Percentiles rank a stretch among this genome's conserved stretches.
Conservation (phyloP, 495 filamentous ascomycete species). For the Arthonia radiata region DNA sequence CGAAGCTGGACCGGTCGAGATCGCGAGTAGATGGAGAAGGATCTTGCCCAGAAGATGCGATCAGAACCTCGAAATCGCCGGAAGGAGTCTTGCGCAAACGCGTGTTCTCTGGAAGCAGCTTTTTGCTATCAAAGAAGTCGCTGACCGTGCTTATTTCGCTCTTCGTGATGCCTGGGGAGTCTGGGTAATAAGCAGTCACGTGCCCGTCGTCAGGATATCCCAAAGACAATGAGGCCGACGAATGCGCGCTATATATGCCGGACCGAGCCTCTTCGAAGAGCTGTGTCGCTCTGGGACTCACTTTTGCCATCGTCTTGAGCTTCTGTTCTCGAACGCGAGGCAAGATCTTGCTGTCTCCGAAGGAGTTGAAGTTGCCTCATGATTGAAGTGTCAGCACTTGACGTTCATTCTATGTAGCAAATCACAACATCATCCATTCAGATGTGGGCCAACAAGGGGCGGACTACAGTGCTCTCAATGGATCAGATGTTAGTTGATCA, state of each 20-base stretch:
- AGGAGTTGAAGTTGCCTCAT: constrained; percentile 96
- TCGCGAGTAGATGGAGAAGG: constrained; percentile 39
- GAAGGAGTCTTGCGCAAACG: constrained; percentile 49
- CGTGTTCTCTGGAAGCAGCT: constrained; percentile 64
- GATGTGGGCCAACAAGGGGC: too few relatives aligned
- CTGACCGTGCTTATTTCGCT: constrained; percentile 52
- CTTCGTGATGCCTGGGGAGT: constrained; percentile 64
- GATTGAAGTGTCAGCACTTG: too few relatives aligned
- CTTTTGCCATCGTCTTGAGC: constrained; percentile 45
- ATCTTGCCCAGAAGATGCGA: constrained; percentile 43
- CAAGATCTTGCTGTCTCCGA: constrained; percentile 87
- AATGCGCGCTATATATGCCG: constrained; percentile 46
- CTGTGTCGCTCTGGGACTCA: constrained; percentile 19
- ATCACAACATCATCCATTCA: too few relatives aligned
- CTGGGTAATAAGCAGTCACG: constrained; percentile 79
- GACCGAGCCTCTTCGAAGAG: constrained; percentile 44
- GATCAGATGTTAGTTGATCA: too few relatives aligned
- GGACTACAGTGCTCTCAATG: too few relatives aligned
- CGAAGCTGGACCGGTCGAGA: constrained; percentile 39
- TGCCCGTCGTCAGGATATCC: constrained; percentile 68
- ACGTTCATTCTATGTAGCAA: too few relatives aligned
- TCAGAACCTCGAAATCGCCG: constrained; percentile 54
- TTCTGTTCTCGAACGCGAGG: constrained; percentile 43
- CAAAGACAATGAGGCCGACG: constrained; percentile 50
- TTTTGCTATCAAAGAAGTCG: constrained; percentile 48